Evolutionary conservation across 2,329 filamentous ascomycete genomes (phyloP).

Genomic region (Pseudopyricularia cyperi): DNA sequence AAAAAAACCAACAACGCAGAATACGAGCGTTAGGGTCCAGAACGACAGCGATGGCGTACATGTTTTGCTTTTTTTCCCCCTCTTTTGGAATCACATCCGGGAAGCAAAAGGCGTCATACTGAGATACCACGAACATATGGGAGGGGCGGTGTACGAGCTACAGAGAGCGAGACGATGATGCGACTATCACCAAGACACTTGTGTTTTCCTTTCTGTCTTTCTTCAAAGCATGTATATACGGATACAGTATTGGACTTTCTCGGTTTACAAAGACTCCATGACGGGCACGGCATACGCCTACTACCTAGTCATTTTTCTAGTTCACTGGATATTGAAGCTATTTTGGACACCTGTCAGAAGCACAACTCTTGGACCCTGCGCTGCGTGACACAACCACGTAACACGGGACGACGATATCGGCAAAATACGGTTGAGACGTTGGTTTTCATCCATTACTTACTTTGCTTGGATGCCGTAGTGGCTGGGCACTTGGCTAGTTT

Average conservation of each 20-base stretch:
- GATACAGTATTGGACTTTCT: not conserved
- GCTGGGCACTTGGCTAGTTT: no score
- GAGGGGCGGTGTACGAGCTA: not conserved
- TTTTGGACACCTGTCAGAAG: not conserved
- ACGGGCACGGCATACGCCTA: not conserved
- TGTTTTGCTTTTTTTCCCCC: not conserved
- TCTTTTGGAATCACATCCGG: not conserved
- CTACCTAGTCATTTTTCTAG: not conserved
- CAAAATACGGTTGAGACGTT: no score
- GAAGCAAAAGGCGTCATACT: not conserved
- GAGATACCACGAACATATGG: not conserved
- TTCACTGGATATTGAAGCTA: not conserved
- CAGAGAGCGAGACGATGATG: not conserved
- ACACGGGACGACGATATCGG: no score
- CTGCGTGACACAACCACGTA: no score
- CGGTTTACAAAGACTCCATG: not conserved
- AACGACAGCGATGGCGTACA: not conserved
- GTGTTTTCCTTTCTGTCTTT: not conserved
- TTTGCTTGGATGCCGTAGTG: no score
- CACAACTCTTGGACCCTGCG: no score
- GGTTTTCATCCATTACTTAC: no score
- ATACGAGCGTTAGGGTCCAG: not conserved
- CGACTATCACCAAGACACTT: not conserved
- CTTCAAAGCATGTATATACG: not conserved
- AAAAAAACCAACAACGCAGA: not conserved